A percentile compares a stretch with the other conserved stretches of the same genome.
These are phyloP conservation scores for Schizonepeta tenuifolia DNA, from an alignment of 257 asterid species.

Conservation along the genomic window DNA sequence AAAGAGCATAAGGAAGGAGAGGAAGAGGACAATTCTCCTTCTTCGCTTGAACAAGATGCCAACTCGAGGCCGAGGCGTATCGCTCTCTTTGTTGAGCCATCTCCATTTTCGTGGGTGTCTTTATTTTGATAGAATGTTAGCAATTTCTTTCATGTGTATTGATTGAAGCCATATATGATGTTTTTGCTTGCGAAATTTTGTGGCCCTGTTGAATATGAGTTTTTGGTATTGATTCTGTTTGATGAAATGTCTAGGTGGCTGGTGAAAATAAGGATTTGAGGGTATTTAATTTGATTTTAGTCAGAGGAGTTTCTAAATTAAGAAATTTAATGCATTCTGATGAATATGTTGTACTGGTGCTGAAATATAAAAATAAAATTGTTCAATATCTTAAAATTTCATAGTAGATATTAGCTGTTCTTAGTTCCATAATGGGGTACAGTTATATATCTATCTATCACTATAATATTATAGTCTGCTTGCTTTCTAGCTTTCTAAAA, in stretches of 20 bases:
- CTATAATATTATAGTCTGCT: not conserved
- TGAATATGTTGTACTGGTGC: not conserved
- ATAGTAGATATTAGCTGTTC: not conserved
- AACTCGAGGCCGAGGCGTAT: constrained; percentile 82
- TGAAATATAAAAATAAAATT: not conserved
- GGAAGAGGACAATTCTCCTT: constrained; percentile 68
- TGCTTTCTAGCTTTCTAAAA: not conserved
- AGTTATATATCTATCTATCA: too few relatives aligned
- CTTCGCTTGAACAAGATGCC: constrained; percentile 58
- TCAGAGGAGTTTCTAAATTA: not conserved
- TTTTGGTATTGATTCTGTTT: constrained; percentile 21
- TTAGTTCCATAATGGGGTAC: not conserved
- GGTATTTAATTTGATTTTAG: not conserved
- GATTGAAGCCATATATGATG: constrained; percentile 25
- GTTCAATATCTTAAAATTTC: not conserved
- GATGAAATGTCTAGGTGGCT: constrained; percentile 23
- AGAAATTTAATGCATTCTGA: constrained; percentile 17
- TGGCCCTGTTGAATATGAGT: constrained; percentile 17
- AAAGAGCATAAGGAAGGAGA: constrained; percentile 49
- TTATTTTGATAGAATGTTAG: not conserved
- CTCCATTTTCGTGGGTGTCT: constrained; percentile 92
- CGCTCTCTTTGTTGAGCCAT: constrained; percentile 97
- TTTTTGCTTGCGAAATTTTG: not conserved
- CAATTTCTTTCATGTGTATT: not conserved
- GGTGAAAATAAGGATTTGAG: not conserved